Evolutionary conservation across 257 asterid genomes (phyloP).

Genomic region (Orobanche coerulescens): DNA sequence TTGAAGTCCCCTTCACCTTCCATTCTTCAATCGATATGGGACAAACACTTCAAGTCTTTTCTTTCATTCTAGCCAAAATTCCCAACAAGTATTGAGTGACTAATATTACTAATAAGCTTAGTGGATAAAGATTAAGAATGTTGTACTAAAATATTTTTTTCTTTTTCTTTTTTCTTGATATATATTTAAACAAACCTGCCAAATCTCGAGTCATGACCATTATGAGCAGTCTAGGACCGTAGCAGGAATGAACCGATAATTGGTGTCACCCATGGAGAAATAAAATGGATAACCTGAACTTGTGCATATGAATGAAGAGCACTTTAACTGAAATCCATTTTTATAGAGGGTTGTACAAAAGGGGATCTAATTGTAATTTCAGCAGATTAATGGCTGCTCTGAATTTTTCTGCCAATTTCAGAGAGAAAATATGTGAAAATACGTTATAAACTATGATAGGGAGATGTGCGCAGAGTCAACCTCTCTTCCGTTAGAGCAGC

Average conservation of each 20-base stretch:
- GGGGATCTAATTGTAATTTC: not conserved
- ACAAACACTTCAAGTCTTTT: no score
- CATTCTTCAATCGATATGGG: no score
- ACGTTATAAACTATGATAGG: no score
- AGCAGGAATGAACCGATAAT: not conserved
- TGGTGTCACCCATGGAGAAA: constrained; percentile 9
- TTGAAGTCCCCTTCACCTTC: no score
- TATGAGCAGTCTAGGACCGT: constrained; percentile 19
- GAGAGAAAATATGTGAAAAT: no score
- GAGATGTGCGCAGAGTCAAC: no score
- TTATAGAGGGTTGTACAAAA: constrained; percentile 19
- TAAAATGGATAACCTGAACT: not conserved
- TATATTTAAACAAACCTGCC: constrained; percentile 20
- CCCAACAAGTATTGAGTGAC: no score
- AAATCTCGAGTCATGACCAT: constrained; percentile 19
- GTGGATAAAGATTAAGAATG: not conserved
- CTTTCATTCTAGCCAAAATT: no score
- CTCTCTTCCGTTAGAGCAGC: no score
- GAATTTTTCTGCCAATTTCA: constrained; percentile 17
- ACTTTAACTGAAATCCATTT: not conserved
- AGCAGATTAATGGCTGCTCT: constrained; percentile 2
- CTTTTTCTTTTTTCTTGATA: not conserved
- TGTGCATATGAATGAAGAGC: not conserved
- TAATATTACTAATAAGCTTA: no score
- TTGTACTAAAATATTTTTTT: not conserved